Percentiles rank a stretch among this genome's conserved stretches.
Evolutionary conservation across 805 yeast species (phyloP).

Genomic region (Kodamaea neixiangensis): DNA sequence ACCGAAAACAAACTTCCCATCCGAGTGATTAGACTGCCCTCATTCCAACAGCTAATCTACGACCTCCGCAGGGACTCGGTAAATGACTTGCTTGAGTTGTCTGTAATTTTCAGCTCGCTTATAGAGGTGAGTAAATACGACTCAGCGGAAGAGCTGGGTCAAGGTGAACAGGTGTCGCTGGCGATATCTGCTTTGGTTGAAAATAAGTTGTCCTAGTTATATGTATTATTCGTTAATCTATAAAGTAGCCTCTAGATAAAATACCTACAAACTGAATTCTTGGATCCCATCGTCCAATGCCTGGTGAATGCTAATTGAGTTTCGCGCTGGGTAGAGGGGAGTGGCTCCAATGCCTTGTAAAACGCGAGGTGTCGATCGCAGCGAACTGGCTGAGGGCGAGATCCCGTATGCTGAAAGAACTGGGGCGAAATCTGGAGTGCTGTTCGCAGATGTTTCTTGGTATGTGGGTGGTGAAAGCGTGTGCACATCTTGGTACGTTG

Average conservation of each 20-base stretch:
- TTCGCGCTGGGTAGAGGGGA: slow-evolving; percentile 25
- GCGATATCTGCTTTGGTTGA: slow-evolving; percentile 16
- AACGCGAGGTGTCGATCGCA: slow-evolving; percentile 34
- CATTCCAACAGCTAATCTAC: slow-evolving; percentile 53
- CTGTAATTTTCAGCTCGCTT: slow-evolving; percentile 45
- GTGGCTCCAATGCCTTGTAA: slow-evolving; percentile 48
- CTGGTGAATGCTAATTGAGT: slow-evolving; percentile 25
- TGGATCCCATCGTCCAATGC: slow-evolving; percentile 36
- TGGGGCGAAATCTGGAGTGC: slow-evolving; percentile 27
- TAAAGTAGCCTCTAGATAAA: neutral
- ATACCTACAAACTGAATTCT: slow-evolving; percentile 28
- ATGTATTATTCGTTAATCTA: neutral
- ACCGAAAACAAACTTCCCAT: slow-evolving; percentile 55
- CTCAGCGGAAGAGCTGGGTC: slow-evolving; percentile 1
- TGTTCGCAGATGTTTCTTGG: slow-evolving; percentile 20
- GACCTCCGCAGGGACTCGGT: slow-evolving; percentile 52
- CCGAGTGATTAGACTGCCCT: slow-evolving; percentile 47
- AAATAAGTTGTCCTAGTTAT: slow-evolving; percentile 8
- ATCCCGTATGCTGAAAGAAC: slow-evolving; percentile 12
- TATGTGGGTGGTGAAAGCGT: slow-evolving; percentile 89
- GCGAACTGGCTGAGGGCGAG: slow-evolving; percentile 9
- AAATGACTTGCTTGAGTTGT: slow-evolving; percentile 47
- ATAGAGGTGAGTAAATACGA: slow-evolving; percentile 31
- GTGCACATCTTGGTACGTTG: slow-evolving; percentile 83
- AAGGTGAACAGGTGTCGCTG: slow-evolving; percentile 8